Conservation (phyloP, 1,284 basidiomycete species). For the Vanrija pseudolonga region DNA sequence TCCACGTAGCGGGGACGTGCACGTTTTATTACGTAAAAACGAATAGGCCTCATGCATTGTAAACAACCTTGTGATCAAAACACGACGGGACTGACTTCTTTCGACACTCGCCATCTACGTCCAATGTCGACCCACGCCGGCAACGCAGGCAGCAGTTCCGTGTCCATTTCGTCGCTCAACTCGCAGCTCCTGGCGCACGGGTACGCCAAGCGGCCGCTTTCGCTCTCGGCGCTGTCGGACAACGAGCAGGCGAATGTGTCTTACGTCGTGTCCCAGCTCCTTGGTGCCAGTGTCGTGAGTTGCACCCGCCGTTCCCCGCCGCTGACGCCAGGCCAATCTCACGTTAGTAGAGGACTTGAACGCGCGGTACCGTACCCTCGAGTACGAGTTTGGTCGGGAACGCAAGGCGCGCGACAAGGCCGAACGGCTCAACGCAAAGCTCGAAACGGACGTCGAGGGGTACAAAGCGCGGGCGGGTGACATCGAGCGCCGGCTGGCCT, state of each 20-base stretch:
- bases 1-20: background rate
- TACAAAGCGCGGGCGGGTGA: constrained; percentile 63
- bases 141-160: background rate
- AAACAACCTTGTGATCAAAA: background rate
- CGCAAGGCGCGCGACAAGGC: constrained; percentile 56
- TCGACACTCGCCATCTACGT: background rate
- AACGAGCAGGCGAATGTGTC: constrained; percentile 63
- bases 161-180: constrained; percentile 60
- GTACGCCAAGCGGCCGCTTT: constrained; percentile 58
- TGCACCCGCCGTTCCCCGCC: background rate
- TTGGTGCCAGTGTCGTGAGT: constrained; percentile 73
- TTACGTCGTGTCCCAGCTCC: constrained; percentile 71
- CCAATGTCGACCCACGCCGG: background rate
- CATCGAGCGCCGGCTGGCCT: constrained; percentile 21
- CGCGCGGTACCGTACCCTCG: constrained; percentile 68
- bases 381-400: constrained; percentile 68
- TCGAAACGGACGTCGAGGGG: constrained; percentile 56
- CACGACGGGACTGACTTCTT: constrained; percentile 6
- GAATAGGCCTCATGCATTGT: background rate
- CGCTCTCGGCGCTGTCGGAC: constrained; percentile 60
- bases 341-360: constrained; percentile 69
- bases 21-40: constrained; percentile 6
- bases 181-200: constrained; percentile 75
- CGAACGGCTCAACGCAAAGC: constrained; percentile 33
- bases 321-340: constrained; percentile 63